Base-by-base conservation (phyloP, 2,329 filamentous ascomycete species). In the Atkinsonella hypoxylon region DNA sequence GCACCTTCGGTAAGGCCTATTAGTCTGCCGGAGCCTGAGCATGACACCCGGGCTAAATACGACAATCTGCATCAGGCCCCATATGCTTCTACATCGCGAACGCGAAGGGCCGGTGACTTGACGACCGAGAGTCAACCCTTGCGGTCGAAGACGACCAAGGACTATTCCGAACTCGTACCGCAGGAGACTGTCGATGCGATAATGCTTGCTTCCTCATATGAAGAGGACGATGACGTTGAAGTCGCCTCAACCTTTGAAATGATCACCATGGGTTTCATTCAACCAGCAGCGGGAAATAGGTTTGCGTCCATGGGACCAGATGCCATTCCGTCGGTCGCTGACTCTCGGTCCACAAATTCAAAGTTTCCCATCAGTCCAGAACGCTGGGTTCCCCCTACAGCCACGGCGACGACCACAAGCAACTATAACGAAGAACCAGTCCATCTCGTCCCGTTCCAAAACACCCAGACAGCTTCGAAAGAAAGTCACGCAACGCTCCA, bases 11-110 rank as follows among this genome's bases (percentile, higher is more conserved):
- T 9, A 26, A 18, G 52, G 7, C 39, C 26, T 11, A 34, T 54
- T 43, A 57, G 60, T 15, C 59, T 69, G 15, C 63, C 66, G 47
- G 57, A 61, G 48, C 58, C 65, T n/a, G 60, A 67, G 49, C 51
- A 39, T n/a, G 44, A 44, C 13, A 7, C 30, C 17, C 44, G 47
- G 47, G 12, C 22, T 2, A 36, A 26, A 44, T 49, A 44, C 30
- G 26, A 11, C 18, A 12, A 44, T 31, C 13, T 49, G 26, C 7
- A 26, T 8, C 26, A 26, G 26, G 26, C 26, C 26, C 6, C 26
- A 2, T 26, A 2, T 26, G 4, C 4, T 8, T 7, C 26, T 5
- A 6, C 26, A 26, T 26, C 26, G 26, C 26, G 26, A 7, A 26
- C 26, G 4, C 26, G 18, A 30, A 31, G 32, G 17, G 17, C 2